Evolutionary conservation across 768 basidiomycete genomes (phyloP), one percentile per base, ranked within the genome.

Genomic region (Suillus subaureus): DNA sequence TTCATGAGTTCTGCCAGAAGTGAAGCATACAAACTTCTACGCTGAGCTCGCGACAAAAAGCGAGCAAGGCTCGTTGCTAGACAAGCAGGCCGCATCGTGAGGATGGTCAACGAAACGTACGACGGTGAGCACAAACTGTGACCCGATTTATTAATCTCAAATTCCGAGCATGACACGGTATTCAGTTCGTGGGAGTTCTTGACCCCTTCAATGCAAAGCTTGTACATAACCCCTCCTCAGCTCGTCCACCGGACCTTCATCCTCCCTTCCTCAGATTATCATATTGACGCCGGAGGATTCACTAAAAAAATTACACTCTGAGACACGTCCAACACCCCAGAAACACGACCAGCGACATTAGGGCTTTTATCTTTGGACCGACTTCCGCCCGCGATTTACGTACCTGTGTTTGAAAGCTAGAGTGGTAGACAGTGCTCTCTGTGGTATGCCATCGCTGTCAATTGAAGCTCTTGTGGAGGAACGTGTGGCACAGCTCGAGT

Each of bases 391-490:
- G 43, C 42, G 42, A 42, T 60, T 58, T 56, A 43, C 66, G 26
- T 56, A 66, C 2, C 31, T 26, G 28, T 23, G 47, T 37, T 61
- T 63, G 62, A n/a, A 42, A 42, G 26, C 16, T 40, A 33, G 55
- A 23, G 18, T 63, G 33, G 37, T 55, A 35, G 35, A 63, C 37
- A 61, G 40, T 26, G 47, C 57, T 64, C 43, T 40, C 55, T 45
- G 56, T 54, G 70, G 39, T 65, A 78, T 76, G 75, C 68, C 67
- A 51, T 58, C 66, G 43, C 69, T 70, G 42, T 71, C 73, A 56
- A 42, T 66, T 64, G 79, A 84, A 60, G 71, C 75, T 64, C 69
- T 83, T n/a, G 75, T 79, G 49, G 72, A 76, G 62, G 75, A 79
- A 63, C 79, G 79, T 56, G 71, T 74, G 62, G 73, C 70, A 26